Evolutionary conservation across 345 rosid species (phyloP), one percentile per base, ranked within the genome.

Genomic region (Eucalyptus polyanthemos): DNA sequence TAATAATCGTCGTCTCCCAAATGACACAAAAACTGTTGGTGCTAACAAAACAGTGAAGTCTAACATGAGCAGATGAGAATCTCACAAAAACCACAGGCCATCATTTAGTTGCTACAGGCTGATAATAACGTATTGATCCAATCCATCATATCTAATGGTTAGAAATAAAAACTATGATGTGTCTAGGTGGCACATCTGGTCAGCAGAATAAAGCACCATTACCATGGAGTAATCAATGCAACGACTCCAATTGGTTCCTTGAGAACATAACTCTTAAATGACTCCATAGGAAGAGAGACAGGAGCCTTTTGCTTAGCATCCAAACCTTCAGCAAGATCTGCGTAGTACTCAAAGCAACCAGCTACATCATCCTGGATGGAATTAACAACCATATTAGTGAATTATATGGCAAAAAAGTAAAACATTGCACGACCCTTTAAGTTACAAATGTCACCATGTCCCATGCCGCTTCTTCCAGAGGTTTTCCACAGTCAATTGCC

Each of bases 241-340:
- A 98, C 99, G 10, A 98, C 99, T 56, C 99, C 99, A 93, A 98
- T 91, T 31, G 99, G 98, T 90, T 98, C 99, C 93, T 93, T 96
- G 86, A 96, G 96, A 89, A 96, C 92, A 86, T 95, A 91, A 58
- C 93, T 91, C 95, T 96, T 98, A 87, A 98, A 97, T 67, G 95
- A 93, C 69, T 96, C 96, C 94, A 97, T 87, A 1, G 99, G 99
- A 90, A 97, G 95, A 87, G 98, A 93, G 93, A 98, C 88, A 76
- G 98, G 98, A 93, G 97, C 93, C 89, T 94, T 96, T 92, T 95
- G 97, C 93, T 96, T 96, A 60, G 97, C 95, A 93, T 98, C 99
- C 89, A 97, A 92, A 54, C 95, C 98, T 93, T 96, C 99, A 88
- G 99, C 99, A 88, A 98, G 96, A 90, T 95, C 99, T 69, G 99